Conservation (phyloP, 73 alveolate species). For the Effrenium voratum region DNA sequence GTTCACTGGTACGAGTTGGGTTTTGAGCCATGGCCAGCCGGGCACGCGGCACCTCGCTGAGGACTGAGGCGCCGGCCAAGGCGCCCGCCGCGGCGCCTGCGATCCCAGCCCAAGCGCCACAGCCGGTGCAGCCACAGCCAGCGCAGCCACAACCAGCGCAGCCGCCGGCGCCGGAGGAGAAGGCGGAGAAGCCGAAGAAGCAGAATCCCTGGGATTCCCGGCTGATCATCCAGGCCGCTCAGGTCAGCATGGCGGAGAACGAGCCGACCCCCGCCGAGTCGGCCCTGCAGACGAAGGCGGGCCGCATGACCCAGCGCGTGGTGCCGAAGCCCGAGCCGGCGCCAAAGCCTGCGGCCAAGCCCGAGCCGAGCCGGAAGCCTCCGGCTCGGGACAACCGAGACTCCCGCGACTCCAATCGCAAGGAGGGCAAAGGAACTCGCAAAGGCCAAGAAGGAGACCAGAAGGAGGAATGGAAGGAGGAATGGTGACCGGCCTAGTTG, state of each 20-base stretch:
- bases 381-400: not conserved
- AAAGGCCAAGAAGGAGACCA: slow-evolving; percentile 27
- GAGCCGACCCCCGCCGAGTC: slow-evolving; percentile 50
- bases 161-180: slow-evolving; percentile 18
- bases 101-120: not conserved
- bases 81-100: not conserved
- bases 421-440: not conserved
- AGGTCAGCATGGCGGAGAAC: no score
- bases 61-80: not conserved
- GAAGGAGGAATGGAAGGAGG: slow-evolving; percentile 39
- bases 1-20: no score
- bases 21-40: no score
- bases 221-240: no score
- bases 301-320: slow-evolving; percentile 2
- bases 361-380: slow-evolving; percentile 1
- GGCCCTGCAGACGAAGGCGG: not conserved
- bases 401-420: slow-evolving; percentile 28
- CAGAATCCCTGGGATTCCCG: no score
- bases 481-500: not conserved
- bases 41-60: no score
- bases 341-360: slow-evolving; percentile 31
- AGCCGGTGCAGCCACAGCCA: not conserved
- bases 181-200: no score
- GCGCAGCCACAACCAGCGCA: not conserved
- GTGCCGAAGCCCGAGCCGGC: no score